phyloP scores from a whole-genome alignment of 2,329 filamentous ascomycete genomes.

The Geosmithia flava region DNA sequence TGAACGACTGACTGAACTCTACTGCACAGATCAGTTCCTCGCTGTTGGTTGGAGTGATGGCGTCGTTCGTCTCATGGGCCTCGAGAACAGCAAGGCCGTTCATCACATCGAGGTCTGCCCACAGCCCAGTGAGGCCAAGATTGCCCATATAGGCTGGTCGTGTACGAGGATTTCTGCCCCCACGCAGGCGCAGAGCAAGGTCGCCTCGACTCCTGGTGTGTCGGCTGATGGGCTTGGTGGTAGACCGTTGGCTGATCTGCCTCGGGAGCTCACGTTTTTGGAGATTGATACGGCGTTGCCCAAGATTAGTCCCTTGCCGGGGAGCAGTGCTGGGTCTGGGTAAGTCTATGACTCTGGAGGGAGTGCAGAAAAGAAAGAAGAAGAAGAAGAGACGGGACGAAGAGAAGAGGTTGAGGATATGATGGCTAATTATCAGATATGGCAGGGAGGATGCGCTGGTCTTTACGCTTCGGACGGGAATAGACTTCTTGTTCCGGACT shows the following conservation, averaged over 20 bases:
- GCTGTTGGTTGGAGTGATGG: slow-evolving; percentile 79
- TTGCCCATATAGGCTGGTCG: slow-evolving; percentile 43
- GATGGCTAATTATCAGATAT: slow-evolving; percentile 6
- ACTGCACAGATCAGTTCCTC: slow-evolving; percentile 52
- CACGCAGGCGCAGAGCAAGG: not conserved
- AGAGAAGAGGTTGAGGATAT: no score
- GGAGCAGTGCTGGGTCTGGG: slow-evolving; percentile 47
- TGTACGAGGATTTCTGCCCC: slow-evolving; percentile 15
- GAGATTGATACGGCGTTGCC: slow-evolving; percentile 68
- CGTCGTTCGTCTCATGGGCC: slow-evolving; percentile 60
- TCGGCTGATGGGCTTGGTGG: not conserved
- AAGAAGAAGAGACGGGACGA: no score
- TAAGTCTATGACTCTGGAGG: slow-evolving; percentile 21
- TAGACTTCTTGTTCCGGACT: slow-evolving; percentile 57
- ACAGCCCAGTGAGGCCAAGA: slow-evolving; percentile 21
- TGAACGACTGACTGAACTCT: not conserved
- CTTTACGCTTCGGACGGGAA: slow-evolving; percentile 56
- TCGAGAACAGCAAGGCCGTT: slow-evolving; percentile 71
- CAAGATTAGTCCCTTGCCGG: slow-evolving; percentile 59
- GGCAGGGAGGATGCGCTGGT: slow-evolving; percentile 41
- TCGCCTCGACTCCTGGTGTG: not conserved
- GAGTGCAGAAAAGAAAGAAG: not conserved
- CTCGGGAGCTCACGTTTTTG: slow-evolving; percentile 58
- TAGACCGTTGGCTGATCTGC: slow-evolving; percentile 38
- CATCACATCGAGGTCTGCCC: slow-evolving; percentile 52